Evolutionary conservation across 192 early-diverging fungal species (phyloP).

Genomic region (Allomyces javanicus): DNA sequence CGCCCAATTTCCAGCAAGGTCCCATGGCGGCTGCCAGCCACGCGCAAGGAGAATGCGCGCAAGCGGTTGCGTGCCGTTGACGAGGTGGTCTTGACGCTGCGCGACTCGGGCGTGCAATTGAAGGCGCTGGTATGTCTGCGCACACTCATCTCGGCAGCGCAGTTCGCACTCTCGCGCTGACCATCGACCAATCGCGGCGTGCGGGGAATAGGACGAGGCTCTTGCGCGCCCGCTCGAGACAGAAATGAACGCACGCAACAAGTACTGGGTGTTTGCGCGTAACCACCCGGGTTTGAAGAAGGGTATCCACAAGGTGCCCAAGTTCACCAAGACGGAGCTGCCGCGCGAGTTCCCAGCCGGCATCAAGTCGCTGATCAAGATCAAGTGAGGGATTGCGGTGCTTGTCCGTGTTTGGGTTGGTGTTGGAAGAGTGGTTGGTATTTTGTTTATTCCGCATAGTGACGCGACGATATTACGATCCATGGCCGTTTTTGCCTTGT

Average conservation of each 20-base stretch:
- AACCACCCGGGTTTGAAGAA: conserved; percentile 47
- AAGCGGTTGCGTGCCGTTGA: conserved; percentile 67
- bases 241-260: conserved; percentile 56
- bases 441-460: too few relatives aligned
- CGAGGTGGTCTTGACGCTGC: conserved; percentile 45
- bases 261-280: conserved; percentile 66
- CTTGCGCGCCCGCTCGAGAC: conserved; percentile 14
- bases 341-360: conserved; percentile 47
- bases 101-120: conserved; percentile 49
- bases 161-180: background rate
- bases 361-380: conserved; percentile 20
- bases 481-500: too few relatives aligned
- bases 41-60: conserved; percentile 68
- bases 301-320: conserved; percentile 63
- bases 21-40: conserved; percentile 43
- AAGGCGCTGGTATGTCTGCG: conserved; percentile 36
- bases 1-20: conserved; percentile 4
- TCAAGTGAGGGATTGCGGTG: too few relatives aligned
- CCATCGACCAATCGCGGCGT: background rate
- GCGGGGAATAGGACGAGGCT: background rate
- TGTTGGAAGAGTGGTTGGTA: too few relatives aligned
- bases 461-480: too few relatives aligned
- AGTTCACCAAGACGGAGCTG: conserved; percentile 61
- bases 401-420: too few relatives aligned
- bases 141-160: too few relatives aligned